phyloP scores from a whole-genome alignment of 2,329 filamentous ascomycete species.

The Ceratocystis huliohia region DNA sequence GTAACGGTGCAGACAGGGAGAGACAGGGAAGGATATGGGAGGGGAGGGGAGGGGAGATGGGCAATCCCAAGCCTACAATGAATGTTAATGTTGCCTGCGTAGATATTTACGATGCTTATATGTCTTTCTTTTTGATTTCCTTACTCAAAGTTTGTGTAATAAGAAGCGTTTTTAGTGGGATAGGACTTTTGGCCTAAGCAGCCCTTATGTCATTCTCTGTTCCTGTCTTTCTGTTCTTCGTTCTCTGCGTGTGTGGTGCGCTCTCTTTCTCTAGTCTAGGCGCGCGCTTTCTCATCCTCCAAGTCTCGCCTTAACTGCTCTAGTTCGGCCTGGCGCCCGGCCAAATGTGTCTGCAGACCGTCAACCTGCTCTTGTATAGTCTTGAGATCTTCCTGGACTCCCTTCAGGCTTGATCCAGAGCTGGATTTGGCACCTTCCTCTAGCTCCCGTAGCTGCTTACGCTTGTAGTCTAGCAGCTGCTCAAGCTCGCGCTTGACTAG shows the following conservation, averaged over 20 bases:
- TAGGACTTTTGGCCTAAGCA: neutral
- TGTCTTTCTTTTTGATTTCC: neutral
- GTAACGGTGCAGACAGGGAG: constrained; percentile 24
- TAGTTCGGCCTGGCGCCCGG: constrained; percentile 60
- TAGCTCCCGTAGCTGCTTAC: constrained; percentile 60
- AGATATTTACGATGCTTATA: neutral
- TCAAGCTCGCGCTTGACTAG: constrained; percentile 90
- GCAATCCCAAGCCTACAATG: neutral
- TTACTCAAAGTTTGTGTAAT: neutral
- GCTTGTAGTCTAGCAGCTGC: constrained; percentile 89
- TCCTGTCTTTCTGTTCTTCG: neutral
- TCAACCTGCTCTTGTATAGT: constrained; percentile 92
- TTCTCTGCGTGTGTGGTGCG: neutral
- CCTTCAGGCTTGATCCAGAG: constrained; percentile 53
- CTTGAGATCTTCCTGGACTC: constrained; percentile 71
- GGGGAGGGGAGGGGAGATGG: too few relatives aligned
- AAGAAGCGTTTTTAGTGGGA: neutral
- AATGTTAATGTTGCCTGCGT: neutral
- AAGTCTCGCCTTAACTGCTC: constrained; percentile 69
- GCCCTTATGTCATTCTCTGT: neutral
- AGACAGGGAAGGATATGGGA: neutral
- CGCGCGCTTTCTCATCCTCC: constrained; percentile 64
- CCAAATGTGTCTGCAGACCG: constrained; percentile 71
- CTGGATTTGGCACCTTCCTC: constrained; percentile 58
- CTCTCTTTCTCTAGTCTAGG: constrained; percentile 25